Percentiles rank a stretch among this genome's conserved stretches.
phyloP scores from a whole-genome alignment of 176 grass and related monocot genomes.

The Eleusine indica region DNA sequence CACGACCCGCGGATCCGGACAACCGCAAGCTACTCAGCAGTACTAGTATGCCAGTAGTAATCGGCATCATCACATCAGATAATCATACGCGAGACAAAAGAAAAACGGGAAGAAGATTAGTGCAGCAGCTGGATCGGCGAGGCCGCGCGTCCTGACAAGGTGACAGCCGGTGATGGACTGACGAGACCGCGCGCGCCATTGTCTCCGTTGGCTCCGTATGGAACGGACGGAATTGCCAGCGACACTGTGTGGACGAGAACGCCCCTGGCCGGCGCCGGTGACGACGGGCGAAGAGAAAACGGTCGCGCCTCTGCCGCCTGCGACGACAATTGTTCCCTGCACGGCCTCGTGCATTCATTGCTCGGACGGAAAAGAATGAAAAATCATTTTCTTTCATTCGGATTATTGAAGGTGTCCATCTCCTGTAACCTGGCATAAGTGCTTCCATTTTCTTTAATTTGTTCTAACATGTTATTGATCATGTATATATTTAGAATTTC shows the following conservation, averaged over 20 bases:
- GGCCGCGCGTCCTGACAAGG: conserved; percentile 10
- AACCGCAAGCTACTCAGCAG: not conserved
- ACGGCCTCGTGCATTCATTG: not conserved
- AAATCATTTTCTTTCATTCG: too few species aligned
- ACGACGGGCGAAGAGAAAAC: not conserved
- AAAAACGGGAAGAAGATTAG: not conserved
- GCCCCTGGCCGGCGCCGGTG: not conserved
- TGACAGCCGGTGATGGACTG: not conserved
- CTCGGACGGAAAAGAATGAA: not conserved
- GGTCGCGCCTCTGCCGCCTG: too few species aligned
- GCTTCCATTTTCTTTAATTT: too few species aligned
- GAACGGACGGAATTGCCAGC: not conserved
- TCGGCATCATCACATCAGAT: not conserved
- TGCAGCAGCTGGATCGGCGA: not conserved
- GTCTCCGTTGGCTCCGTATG: not conserved
- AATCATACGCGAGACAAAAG: not conserved
- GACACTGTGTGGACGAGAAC: not conserved
- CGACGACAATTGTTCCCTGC: not conserved
- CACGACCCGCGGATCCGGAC: not conserved
- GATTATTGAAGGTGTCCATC: too few species aligned
- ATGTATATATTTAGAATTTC: too few species aligned
- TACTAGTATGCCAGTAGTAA: not conserved
- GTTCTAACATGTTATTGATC: too few species aligned
- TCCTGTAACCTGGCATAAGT: too few species aligned
- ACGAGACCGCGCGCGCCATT: not conserved